These are phyloP conservation scores for Penicillium glabrum DNA, from an alignment of 2,329 filamentous ascomycete species.

Conservation along the genomic window DNA sequence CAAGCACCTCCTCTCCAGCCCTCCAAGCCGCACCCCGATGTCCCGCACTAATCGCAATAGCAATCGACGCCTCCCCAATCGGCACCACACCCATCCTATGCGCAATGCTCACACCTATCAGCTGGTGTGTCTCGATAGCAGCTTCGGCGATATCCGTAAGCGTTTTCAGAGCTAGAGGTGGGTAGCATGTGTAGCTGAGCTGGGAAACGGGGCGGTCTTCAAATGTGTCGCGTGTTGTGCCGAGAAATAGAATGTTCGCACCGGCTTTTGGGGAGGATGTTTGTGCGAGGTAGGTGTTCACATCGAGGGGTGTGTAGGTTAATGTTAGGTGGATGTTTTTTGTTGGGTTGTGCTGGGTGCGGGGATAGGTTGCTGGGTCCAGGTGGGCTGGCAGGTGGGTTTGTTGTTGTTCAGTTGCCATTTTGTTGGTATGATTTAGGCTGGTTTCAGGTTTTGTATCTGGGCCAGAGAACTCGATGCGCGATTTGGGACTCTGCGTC, in stretches of 20 bases:
- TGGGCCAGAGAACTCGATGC: neutral
- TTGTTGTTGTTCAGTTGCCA: slow-evolving; percentile 12
- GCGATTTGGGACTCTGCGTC: neutral
- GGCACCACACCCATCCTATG: slow-evolving; percentile 85
- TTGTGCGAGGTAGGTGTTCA: slow-evolving; percentile 33
- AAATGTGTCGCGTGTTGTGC: slow-evolving; percentile 47
- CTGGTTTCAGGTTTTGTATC: neutral
- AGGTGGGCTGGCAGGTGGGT: slow-evolving; percentile 30
- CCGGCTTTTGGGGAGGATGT: slow-evolving; percentile 44
- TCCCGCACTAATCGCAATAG: slow-evolving; percentile 80
- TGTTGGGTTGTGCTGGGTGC: slow-evolving; percentile 28
- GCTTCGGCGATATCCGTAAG: slow-evolving; percentile 40
- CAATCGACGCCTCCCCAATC: slow-evolving; percentile 88
- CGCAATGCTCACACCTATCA: slow-evolving; percentile 74
- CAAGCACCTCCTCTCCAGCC: slow-evolving; percentile 85
- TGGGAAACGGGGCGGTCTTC: slow-evolving; percentile 41
- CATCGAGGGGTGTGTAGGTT: slow-evolving; percentile 41
- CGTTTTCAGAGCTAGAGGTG: slow-evolving; percentile 43
- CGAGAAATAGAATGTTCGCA: slow-evolving; percentile 48
- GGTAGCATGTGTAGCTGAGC: slow-evolving; percentile 47
- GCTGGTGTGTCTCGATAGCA: slow-evolving; percentile 57
- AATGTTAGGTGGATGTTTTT: slow-evolving; percentile 44
- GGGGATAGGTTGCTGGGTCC: slow-evolving; percentile 43
- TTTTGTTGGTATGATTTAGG: slow-evolving; percentile 2
- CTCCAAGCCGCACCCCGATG: slow-evolving; percentile 84